These are phyloP conservation scores for Geranium rotundifolium DNA, from an alignment of 345 rosid species.

Conservation along the genomic window DNA sequence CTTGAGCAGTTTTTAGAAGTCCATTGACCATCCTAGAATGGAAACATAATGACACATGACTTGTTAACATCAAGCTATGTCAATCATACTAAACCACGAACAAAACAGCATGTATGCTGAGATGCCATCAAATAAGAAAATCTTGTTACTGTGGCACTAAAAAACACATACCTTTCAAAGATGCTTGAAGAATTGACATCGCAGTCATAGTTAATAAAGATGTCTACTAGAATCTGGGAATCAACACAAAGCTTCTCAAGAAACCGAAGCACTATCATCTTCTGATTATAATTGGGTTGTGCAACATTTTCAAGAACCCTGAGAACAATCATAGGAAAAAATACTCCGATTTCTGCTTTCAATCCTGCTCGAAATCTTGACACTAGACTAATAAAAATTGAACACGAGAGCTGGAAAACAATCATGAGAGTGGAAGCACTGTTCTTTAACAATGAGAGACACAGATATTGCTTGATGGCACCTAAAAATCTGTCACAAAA, in stretches of 20 bases:
- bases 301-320: constrained; percentile 93
- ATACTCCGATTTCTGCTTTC: constrained; percentile 99
- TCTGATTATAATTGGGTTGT: constrained; percentile 98
- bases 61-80: not conserved
- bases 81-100: not conserved
- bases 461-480: constrained; percentile 95
- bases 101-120: not conserved
- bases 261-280: constrained; percentile 96
- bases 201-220: constrained; percentile 95
- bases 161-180: constrained; percentile 76
- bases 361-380: constrained; percentile 96
- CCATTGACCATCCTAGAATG: constrained; percentile 92
- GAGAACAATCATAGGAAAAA: constrained; percentile 97
- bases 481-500: constrained; percentile 78
- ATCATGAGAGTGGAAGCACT: constrained; percentile 93
- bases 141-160: not conserved
- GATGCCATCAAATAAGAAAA: not conserved
- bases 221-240: constrained; percentile 95
- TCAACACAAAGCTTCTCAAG: constrained; percentile 90
- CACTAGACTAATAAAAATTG: constrained; percentile 93
- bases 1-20: constrained; percentile 99
- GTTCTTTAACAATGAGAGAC: constrained; percentile 90
- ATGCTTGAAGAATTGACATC: constrained; percentile 98
- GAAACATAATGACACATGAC: not conserved
- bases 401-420: constrained; percentile 99